phyloP scores from a whole-genome alignment of 73 alveolate species.

The Effrenium voratum region DNA sequence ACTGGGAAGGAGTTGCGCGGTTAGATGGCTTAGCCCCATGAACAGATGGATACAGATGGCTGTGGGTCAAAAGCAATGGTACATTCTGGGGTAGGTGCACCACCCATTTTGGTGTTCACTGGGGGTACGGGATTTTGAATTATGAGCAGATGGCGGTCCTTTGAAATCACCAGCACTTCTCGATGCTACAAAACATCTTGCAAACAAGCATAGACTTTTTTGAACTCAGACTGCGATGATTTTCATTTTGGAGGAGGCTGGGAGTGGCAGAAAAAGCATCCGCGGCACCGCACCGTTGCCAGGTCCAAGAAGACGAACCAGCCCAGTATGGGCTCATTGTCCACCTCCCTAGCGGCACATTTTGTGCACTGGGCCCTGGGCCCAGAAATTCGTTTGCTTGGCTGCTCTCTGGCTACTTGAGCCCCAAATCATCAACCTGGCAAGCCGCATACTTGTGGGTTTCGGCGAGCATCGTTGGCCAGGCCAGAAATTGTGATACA shows the following conservation, averaged over 20 bases:
- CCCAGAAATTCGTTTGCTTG: too few species aligned
- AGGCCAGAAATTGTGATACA: too few species aligned
- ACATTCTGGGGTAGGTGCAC: too few species aligned
- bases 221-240: background rate
- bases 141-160: too few species aligned
- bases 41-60: background rate
- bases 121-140: too few species aligned
- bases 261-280: background rate
- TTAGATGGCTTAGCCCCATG: background rate
- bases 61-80: too few species aligned
- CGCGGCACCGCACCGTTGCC: background rate
- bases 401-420: too few species aligned
- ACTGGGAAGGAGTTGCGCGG: background rate
- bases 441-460: too few species aligned
- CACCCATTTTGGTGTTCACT: too few species aligned
- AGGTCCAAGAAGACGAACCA: background rate
- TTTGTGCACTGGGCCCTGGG: constrained; percentile 58
- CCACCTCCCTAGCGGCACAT: constrained; percentile 73
- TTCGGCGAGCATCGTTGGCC: too few species aligned
- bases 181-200: background rate
- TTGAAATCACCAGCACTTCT: background rate
- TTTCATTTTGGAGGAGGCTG: too few species aligned
- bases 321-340: constrained; percentile 41
- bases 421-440: too few species aligned
- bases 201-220: background rate